Base-by-base conservation (phyloP, 805 yeast species). In the Scheffersomyces amazonensis region DNA sequence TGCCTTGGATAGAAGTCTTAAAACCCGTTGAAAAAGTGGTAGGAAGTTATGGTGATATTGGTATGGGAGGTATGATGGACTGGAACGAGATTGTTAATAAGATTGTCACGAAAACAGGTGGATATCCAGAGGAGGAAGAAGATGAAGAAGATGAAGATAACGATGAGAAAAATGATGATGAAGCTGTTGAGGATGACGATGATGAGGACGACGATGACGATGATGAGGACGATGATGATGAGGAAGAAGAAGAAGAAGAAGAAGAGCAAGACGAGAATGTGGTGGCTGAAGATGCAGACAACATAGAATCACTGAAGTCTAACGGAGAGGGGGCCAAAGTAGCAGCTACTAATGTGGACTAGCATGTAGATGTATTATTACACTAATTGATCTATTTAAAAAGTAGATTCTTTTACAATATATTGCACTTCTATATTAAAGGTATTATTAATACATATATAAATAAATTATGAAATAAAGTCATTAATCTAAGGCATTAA, bases 21-120 rank as follows among this genome's bases (percentile, higher is more conserved):
- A 84, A 83, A 58, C 99, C 99, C 0, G 88, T 89, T 17, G 99
- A 91, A 60, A 91, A 91, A 61, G 96, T 91, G 5, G 80, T 85
- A 54, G 88, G 95, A 40, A 77, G 87, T 30, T 88, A 90, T 66
- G 98, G 99, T 44, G 98, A 91, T 52, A 89, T 93, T 40, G 98
- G 98, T n/a, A 85, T 93, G 88, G 98, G 99, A 34, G 98, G 99
- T 38, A 93, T 93, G 98, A 84, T 90, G 83, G 98, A 93, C 52
- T 88, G 95, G 80, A 85, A 87, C 58, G 97, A 90, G 58, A 83
- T 93, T 50, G 96, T 89, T 15, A 95, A 89, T 56, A 80, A 81
- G 50, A 73, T 87, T 34, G 95, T 86, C 16, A 71, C 81, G 62
- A 83, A 82, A 55, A 66, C 89, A 42, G 80, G 73, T 37, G 64